Percentiles rank a stretch among this genome's conserved stretches.
Evolutionary conservation across 2,329 filamentous ascomycete species (phyloP).

Genomic region (Ampelomyces quisqualis): DNA sequence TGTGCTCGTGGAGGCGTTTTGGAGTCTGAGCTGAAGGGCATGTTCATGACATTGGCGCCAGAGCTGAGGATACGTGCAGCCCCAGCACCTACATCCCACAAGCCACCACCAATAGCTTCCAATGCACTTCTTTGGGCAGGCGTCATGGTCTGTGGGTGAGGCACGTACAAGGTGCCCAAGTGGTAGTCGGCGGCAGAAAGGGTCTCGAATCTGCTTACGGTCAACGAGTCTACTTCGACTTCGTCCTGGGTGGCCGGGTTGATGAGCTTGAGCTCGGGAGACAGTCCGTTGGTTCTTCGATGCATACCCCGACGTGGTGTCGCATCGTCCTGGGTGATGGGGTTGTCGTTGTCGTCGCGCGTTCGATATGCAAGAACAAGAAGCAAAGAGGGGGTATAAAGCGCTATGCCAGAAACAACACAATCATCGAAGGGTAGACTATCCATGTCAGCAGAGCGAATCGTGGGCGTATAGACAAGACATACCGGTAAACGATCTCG

Average conservation of each 20-base stretch:
- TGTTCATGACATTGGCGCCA: constrained; percentile 68
- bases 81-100: constrained; percentile 90
- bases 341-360: constrained; percentile 67
- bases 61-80: constrained; percentile 86
- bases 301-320: constrained; percentile 66
- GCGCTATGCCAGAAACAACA: constrained; percentile 92
- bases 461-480: constrained; percentile 17
- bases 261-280: constrained; percentile 87
- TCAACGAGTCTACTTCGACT: constrained; percentile 81
- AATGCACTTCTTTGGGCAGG: constrained; percentile 70
- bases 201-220: constrained; percentile 81
- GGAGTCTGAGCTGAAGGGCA: constrained; percentile 44
- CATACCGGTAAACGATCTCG: constrained; percentile 90
- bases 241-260: constrained; percentile 81
- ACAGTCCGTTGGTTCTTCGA: constrained; percentile 74
- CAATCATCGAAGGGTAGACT: constrained; percentile 89
- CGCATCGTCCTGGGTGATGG: constrained; percentile 54
- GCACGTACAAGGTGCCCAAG: constrained; percentile 77
- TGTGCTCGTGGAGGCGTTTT: constrained; percentile 30
- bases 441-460: constrained; percentile 23
- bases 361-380: constrained; percentile 89
- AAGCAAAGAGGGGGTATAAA: constrained; percentile 90
- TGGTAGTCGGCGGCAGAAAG: constrained; percentile 91
- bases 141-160: constrained; percentile 62
- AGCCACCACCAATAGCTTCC: constrained; percentile 72